Evolutionary conservation across 148 eudicot species (phyloP).

Genomic region (Arbutus unedo): DNA sequence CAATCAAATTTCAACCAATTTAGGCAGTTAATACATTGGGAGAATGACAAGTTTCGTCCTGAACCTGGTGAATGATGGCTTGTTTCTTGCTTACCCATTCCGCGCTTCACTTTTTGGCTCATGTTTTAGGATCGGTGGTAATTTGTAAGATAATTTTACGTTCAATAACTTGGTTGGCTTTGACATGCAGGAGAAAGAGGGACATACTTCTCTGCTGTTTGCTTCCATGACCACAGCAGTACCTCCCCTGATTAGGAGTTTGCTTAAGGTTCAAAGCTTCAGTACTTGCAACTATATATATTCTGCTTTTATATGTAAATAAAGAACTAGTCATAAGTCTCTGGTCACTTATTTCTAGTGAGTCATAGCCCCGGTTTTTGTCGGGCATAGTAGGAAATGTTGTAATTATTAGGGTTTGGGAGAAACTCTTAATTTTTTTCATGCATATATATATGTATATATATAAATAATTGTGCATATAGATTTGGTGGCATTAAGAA

Average conservation of each 20-base stretch:
- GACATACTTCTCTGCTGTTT: conserved; percentile 6
- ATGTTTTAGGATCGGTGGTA: neutral
- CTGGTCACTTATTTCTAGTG: neutral
- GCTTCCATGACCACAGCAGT: conserved; percentile 1
- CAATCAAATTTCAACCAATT: neutral
- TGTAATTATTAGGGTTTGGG: neutral
- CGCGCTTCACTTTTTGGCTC: neutral
- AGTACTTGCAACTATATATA: neutral
- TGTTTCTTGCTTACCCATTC: neutral
- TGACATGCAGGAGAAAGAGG: conserved; percentile 2
- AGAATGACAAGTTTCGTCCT: neutral
- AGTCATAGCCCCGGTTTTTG: conserved; percentile 1
- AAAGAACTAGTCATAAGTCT: neutral
- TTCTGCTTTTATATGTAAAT: conserved; percentile 9
- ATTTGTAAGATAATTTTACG: neutral
- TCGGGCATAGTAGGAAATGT: neutral
- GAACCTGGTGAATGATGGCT: neutral
- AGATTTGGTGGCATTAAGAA: neutral
- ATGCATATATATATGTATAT: neutral
- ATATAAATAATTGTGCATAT: neutral
- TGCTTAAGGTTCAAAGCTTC: neutral
- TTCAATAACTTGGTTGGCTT: conserved; percentile 11
- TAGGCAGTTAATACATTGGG: neutral
- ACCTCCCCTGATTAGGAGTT: conserved; percentile 6
- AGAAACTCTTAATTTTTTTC: neutral